Evolutionary conservation across 2,329 filamentous ascomycete species (phyloP).

Genomic region (Exophiala viscosa): DNA sequence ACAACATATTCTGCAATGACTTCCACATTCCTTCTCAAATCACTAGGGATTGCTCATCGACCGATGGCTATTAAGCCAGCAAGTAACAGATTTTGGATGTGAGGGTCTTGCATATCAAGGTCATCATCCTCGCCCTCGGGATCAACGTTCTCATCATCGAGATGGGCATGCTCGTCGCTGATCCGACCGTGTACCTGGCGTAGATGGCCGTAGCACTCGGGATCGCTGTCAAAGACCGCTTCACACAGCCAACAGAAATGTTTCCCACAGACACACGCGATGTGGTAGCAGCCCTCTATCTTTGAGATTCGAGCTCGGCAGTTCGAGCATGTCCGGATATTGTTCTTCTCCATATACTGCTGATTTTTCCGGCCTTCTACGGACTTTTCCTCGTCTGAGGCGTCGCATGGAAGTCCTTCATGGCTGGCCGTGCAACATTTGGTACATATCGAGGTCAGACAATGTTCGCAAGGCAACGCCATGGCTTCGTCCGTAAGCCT

Average conservation of each 20-base stretch:
- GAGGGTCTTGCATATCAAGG: too few relatives aligned
- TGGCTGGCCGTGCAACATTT: slow-evolving; percentile 13
- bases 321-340: slow-evolving; percentile 7
- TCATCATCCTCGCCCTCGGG: too few relatives aligned
- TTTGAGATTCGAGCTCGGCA: slow-evolving; percentile 53
- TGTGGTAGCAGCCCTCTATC: slow-evolving; percentile 79
- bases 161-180: neutral
- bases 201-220: slow-evolving; percentile 7
- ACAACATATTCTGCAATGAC: too few relatives aligned
- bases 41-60: too few relatives aligned
- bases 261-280: slow-evolving; percentile 57
- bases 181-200: neutral
- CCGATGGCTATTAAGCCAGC: too few relatives aligned
- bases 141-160: neutral
- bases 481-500: neutral
- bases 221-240: neutral
- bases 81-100: too few relatives aligned
- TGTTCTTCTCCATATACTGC: slow-evolving; percentile 1
- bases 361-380: neutral
- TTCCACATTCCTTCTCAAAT: too few relatives aligned
- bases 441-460: slow-evolving; percentile 9
- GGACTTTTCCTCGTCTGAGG: neutral
- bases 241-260: slow-evolving; percentile 9
- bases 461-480: slow-evolving; percentile 6
- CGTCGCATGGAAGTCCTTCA: slow-evolving; percentile 8